phyloP scores from a whole-genome alignment of 208 protist species.

The Leishmania gerbilli region DNA sequence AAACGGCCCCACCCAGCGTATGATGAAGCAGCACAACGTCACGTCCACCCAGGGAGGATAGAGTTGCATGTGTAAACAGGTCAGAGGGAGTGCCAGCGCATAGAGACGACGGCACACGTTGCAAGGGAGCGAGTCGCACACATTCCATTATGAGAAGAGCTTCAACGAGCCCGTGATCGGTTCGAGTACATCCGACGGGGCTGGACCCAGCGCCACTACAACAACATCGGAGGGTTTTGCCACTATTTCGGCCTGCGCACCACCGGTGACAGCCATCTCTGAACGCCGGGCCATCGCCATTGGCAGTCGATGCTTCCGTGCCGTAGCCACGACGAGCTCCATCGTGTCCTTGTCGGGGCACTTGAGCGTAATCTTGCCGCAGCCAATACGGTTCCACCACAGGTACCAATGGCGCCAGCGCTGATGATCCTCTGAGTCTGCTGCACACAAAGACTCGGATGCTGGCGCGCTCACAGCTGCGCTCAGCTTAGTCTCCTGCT shows the following conservation, averaged over 20 bases:
- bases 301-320: slow-evolving; percentile 35
- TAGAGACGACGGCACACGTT: background rate
- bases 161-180: slow-evolving; percentile 76
- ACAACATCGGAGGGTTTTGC: slow-evolving; percentile 7
- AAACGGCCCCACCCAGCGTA: background rate
- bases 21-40: background rate
- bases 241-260: background rate
- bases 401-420: slow-evolving; percentile 64
- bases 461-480: background rate
- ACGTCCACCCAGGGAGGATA: background rate
- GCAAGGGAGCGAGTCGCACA: background rate
- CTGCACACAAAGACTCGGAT: background rate
- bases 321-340: slow-evolving; percentile 19
- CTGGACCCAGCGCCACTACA: slow-evolving; percentile 66
- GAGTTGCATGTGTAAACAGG: background rate
- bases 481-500: background rate
- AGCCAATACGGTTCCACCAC: slow-evolving; percentile 72
- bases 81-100: background rate
- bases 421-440: slow-evolving; percentile 2
- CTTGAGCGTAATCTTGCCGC: slow-evolving; percentile 69
- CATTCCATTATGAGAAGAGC: slow-evolving; percentile 53
- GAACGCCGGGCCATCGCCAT: slow-evolving; percentile 17
- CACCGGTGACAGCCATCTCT: background rate
- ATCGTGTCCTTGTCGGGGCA: slow-evolving; percentile 37
- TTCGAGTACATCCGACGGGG: slow-evolving; percentile 46